phyloP scores from a whole-genome alignment of 768 basidiomycete genomes.

The Psilocybe tampanensis region DNA sequence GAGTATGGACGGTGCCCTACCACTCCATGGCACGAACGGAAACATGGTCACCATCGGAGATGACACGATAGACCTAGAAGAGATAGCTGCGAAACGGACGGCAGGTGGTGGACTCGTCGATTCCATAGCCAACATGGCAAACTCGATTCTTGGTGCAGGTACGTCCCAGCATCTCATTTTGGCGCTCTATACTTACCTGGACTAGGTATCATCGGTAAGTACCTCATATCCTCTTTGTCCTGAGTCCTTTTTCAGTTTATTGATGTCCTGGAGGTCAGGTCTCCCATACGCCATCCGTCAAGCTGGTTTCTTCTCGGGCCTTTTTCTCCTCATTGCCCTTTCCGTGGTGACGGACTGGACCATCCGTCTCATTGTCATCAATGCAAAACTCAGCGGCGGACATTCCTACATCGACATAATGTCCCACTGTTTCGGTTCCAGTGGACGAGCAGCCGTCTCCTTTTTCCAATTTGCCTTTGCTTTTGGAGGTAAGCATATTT shows the following conservation, averaged over 20 bases:
- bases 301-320: constrained; percentile 90
- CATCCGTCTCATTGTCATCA: constrained; percentile 92
- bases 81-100: constrained; percentile 63
- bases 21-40: constrained; percentile 39
- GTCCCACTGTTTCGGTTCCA: constrained; percentile 88
- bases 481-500: constrained; percentile 73
- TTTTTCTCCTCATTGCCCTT: constrained; percentile 78
- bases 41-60: constrained; percentile 33
- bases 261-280: constrained; percentile 44
- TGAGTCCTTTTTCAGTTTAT: constrained; percentile 8
- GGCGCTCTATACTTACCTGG: constrained; percentile 10
- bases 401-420: constrained; percentile 94
- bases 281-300: constrained; percentile 93
- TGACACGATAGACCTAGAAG: constrained; percentile 64
- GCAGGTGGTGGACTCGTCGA: constrained; percentile 78
- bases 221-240: neutral
- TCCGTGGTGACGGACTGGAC: constrained; percentile 96
- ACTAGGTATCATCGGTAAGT: constrained; percentile 73
- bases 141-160: constrained; percentile 95
- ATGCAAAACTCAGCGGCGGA: constrained; percentile 93
- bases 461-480: constrained; percentile 99
- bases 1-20: constrained; percentile 59
- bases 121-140: constrained; percentile 92
- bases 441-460: constrained; percentile 92
- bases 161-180: constrained; percentile 26